Evolutionary conservation across 2,329 filamentous ascomycete species (phyloP).

Genomic region (Teratosphaeria gauchensis): DNA sequence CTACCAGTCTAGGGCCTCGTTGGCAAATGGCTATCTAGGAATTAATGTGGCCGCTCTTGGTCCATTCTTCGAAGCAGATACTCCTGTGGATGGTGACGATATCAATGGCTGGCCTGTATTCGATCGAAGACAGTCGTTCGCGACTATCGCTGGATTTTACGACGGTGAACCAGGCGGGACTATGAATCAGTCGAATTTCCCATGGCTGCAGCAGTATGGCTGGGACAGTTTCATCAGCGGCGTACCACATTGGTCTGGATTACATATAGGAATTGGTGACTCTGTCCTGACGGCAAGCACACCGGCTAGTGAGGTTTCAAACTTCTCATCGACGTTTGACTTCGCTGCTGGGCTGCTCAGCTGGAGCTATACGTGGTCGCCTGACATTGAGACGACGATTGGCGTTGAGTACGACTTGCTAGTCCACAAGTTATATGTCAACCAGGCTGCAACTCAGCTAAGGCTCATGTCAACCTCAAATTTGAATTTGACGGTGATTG

Average conservation of each 20-base stretch:
- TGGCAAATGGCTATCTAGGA: slow-evolving; percentile 56
- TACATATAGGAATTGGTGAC: slow-evolving; percentile 47
- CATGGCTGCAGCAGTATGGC: slow-evolving; percentile 60
- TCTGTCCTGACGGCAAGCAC: slow-evolving; percentile 52
- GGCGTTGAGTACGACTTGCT: slow-evolving; percentile 57
- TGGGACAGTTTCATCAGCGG: slow-evolving; percentile 62
- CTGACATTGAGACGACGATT: slow-evolving; percentile 40
- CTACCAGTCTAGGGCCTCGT: slow-evolving; percentile 50
- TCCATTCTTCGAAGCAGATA: slow-evolving; percentile 54
- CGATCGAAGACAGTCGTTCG: slow-evolving; percentile 53
- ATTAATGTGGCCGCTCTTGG: slow-evolving; percentile 55
- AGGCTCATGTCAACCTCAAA: slow-evolving; percentile 47
- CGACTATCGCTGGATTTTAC: slow-evolving; percentile 59
- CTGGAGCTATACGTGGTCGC: slow-evolving; percentile 60
- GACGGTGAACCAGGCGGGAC: slow-evolving; percentile 49
- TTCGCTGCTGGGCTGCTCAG: slow-evolving; percentile 53
- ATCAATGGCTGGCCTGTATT: slow-evolving; percentile 54
- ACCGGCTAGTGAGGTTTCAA: slow-evolving; percentile 46
- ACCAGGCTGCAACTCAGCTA: slow-evolving; percentile 51
- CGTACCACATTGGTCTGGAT: slow-evolving; percentile 57
- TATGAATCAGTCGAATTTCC: slow-evolving; percentile 57
- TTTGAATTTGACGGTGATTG: slow-evolving; percentile 50
- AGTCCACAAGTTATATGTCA: slow-evolving; percentile 53
- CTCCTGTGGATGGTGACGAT: slow-evolving; percentile 45
- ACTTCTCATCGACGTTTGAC: slow-evolving; percentile 53